Evolutionary conservation across 192 early-diverging fungal species (phyloP), one percentile per base, ranked within the genome.

Genomic region (Coemansia sp.): DNA sequence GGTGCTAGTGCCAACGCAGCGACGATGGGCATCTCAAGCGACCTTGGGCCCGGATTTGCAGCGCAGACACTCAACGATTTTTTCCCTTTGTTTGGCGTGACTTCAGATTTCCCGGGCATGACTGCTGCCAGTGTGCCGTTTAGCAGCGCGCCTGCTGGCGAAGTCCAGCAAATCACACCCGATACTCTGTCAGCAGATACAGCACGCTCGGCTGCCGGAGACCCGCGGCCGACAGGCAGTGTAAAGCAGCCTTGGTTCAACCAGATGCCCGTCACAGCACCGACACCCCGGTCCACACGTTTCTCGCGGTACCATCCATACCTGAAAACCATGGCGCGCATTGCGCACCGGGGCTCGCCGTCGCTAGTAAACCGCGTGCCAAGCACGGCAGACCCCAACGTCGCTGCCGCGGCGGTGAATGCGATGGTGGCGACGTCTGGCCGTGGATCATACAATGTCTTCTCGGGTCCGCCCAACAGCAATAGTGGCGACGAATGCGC

Each of bases 261-360:
- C 61, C 68, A 67, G 28, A 73, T 58, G 50, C 54, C 75, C 2
- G 14, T 22, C 35, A 32, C 29, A 57, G 48, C 48, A 4, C 50
- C 65, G 14, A 62, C 71, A 2, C 71, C 66, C 27, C 69, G 77
- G 32, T 72, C 77, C 16, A 73, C 70, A 7, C 69, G 71, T 21
- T 73, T 73, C 27, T 72, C 77, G 52, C 66, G 77, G 27, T 80
- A 58, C 55, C 77, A 80, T n/a, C 77, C 77, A 27, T 80, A 80
- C 56, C 60, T 80, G 23, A 80, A 73, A 58, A 64, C 69, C 18
- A 78, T 78, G 53, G 69, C 61, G 8, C 68, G 75, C 21, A 71
- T 71, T 29, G 75, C 75, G 21, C 69, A 78, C 54, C 52, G 75
- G 3, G 69, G 63, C 19, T 68, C 75, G 65, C 65, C 64, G 8